A percentile compares a stretch with the other conserved stretches of the same genome.
Conservation (phyloP, 768 basidiomycete species). For the Lactarius vividus region DNA sequence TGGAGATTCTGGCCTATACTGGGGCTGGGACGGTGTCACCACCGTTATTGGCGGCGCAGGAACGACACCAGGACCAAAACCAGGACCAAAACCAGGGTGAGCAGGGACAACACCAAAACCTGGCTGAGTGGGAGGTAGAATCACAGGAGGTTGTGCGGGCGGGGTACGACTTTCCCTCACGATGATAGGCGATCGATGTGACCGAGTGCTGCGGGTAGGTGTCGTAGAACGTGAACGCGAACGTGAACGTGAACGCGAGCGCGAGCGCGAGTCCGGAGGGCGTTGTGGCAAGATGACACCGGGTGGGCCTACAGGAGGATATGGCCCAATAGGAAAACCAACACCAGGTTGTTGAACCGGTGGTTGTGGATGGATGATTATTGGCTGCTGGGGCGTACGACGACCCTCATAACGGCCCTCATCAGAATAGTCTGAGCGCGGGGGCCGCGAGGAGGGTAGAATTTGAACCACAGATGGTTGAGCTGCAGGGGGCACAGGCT, state of each 20-base stretch:
- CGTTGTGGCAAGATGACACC: not conserved
- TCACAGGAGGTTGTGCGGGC: not conserved
- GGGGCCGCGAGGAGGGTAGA: not conserved
- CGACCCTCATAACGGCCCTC: not conserved
- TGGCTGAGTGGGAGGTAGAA: not conserved
- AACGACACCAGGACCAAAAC: not conserved
- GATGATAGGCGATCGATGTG: not conserved
- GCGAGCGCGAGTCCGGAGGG: not conserved
- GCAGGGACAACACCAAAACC: not conserved
- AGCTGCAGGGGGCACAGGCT: not conserved
- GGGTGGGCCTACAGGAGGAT: not conserved
- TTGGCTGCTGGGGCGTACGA: constrained; percentile 1
- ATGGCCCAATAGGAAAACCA: not conserved
- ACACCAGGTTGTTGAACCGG: not conserved
- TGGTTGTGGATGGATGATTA: constrained; percentile 16
- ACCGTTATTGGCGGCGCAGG: not conserved
- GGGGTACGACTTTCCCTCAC: not conserved
- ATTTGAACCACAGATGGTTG: not conserved
- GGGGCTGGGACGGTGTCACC: not conserved
- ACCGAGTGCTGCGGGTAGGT: not conserved
- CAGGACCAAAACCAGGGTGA: not conserved
- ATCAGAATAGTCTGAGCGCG: constrained; percentile 1
- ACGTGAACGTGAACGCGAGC: no score
- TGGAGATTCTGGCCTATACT: not conserved
- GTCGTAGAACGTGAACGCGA: constrained; percentile 1